A percentile compares a stretch with the other conserved stretches of the same genome.
These are phyloP conservation scores for Penicillium desertorum DNA, from an alignment of 495 filamentous ascomycete genomes.

Conservation along the genomic window DNA sequence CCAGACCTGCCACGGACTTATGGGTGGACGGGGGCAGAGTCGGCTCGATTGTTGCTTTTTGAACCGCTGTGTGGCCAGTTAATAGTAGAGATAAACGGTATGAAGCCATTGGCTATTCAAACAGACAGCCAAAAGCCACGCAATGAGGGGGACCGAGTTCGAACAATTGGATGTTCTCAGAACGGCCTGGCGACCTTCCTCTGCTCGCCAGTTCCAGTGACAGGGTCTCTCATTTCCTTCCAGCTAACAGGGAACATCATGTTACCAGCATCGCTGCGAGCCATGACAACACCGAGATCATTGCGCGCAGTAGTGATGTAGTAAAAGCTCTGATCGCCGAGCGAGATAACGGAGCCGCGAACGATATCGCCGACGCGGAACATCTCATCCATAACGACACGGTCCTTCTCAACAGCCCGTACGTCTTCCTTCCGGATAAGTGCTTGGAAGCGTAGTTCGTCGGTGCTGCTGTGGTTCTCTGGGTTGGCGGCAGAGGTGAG, in stretches of 20 bases:
- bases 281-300: slow-evolving; percentile 92
- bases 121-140: background rate
- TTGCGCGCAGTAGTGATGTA: slow-evolving; percentile 88
- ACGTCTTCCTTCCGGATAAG: slow-evolving; percentile 80
- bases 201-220: slow-evolving; percentile 72
- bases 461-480: slow-evolving; percentile 47
- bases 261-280: slow-evolving; percentile 82
- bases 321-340: slow-evolving; percentile 92
- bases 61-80: background rate
- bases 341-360: slow-evolving; percentile 80
- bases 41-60: background rate
- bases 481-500: slow-evolving; percentile 44
- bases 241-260: slow-evolving; percentile 89
- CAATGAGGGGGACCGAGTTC: background rate
- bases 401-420: slow-evolving; percentile 91
- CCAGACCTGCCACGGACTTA: background rate
- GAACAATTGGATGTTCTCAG: slow-evolving; percentile 45
- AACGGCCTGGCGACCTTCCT: slow-evolving; percentile 95
- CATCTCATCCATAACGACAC: slow-evolving; percentile 83
- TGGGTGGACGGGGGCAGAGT: background rate
- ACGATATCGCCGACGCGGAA: slow-evolving; percentile 95
- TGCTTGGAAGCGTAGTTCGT: slow-evolving; percentile 51
- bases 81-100: background rate
- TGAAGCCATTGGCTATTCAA: background rate
- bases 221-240: slow-evolving; percentile 86